These are phyloP conservation scores for Eragrostis curvula DNA, from an alignment of 176 grass and related monocot species.

Conservation along the genomic window DNA sequence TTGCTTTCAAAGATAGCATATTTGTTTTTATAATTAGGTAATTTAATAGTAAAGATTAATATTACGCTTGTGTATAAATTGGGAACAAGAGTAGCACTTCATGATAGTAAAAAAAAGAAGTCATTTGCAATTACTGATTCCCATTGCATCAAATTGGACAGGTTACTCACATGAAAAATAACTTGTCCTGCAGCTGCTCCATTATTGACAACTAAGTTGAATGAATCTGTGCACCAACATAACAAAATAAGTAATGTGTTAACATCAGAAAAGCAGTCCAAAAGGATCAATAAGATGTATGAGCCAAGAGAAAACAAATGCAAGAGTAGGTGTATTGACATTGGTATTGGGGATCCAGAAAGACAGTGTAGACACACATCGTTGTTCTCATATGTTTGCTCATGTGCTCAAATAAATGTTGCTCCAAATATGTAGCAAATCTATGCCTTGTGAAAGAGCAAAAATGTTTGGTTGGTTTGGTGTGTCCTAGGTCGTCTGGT, in stretches of 20 bases:
- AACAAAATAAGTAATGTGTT: slow-evolving; percentile 18
- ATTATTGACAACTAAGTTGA: slow-evolving; percentile 89
- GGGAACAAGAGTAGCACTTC: background rate
- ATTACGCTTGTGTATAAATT: background rate
- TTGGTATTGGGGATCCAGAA: background rate
- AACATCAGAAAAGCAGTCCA: background rate
- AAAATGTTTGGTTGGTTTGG: background rate
- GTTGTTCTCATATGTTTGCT: background rate
- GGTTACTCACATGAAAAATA: slow-evolving; percentile 81
- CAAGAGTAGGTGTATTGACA: too few relatives aligned
- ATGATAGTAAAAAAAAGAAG: background rate
- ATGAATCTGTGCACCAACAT: slow-evolving; percentile 60
- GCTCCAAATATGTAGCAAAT: background rate
- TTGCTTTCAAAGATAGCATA: background rate
- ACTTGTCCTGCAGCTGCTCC: slow-evolving; percentile 87
- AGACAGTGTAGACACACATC: background rate
- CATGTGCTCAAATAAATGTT: background rate
- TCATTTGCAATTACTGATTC: background rate
- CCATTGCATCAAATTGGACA: background rate
- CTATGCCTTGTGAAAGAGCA: background rate
- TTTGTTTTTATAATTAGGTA: background rate
- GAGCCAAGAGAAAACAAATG: background rate
- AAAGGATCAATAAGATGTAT: background rate
- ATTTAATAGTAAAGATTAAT: background rate
- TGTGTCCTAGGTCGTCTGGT: background rate